Percentiles rank a stretch among this genome's conserved stretches.
Conservation (phyloP, 495 filamentous ascomycete genomes). For the Neurospora tetrasperma region DNA sequence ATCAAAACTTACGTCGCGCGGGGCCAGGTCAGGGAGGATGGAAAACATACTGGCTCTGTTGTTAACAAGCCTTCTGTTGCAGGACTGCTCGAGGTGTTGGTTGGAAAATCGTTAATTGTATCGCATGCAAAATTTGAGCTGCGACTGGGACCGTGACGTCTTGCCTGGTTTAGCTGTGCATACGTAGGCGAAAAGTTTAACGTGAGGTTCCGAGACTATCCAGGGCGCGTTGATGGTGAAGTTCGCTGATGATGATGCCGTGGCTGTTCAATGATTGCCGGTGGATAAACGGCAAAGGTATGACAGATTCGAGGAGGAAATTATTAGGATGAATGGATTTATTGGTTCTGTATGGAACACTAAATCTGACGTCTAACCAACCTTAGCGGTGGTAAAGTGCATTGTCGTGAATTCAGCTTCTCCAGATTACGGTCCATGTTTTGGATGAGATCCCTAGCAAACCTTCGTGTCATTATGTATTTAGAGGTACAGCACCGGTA, state of each 20-base stretch:
- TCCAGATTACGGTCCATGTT: background rate
- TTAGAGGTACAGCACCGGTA: background rate
- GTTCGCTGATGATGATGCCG: background rate
- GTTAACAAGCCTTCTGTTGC: background rate
- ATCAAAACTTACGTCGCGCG: conserved; percentile 53
- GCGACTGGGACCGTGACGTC: background rate
- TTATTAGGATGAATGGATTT: background rate
- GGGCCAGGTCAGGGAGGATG: conserved; percentile 60
- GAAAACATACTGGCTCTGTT: conserved; percentile 43
- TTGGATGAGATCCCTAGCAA: background rate
- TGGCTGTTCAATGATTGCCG: background rate
- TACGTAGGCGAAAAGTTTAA: background rate
- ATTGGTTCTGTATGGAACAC: background rate
- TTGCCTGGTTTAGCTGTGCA: background rate
- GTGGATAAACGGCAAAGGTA: background rate
- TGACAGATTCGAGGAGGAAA: background rate
- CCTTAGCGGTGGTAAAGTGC: background rate
- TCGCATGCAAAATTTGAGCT: background rate
- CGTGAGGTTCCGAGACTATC: background rate
- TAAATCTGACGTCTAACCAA: background rate
- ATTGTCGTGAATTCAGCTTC: background rate
- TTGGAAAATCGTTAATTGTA: background rate
- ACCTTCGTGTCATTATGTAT: background rate
- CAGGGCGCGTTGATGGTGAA: background rate
- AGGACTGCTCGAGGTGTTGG: background rate